Conservation (phyloP, 371 early-diverging fungal genomes). For the Mucor indicus region DNA sequence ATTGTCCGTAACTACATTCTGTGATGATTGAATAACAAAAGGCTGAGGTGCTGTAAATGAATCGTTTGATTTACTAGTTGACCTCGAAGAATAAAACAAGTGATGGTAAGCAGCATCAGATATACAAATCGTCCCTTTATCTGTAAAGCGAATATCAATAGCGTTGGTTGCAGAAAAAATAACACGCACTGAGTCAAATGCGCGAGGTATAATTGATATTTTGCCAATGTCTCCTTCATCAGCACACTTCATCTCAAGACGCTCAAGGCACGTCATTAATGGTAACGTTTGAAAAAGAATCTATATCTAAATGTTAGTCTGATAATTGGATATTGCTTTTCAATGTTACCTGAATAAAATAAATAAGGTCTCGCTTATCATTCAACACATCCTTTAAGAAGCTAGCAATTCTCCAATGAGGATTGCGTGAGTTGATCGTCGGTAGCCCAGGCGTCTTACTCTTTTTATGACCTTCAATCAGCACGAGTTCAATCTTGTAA, state of each 20-base stretch:
- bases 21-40: slow-evolving; percentile 6
- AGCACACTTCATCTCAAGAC: slow-evolving; percentile 27
- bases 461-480: slow-evolving; percentile 7
- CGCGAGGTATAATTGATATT: slow-evolving; percentile 54
- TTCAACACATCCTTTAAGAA: slow-evolving; percentile 41
- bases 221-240: slow-evolving; percentile 33
- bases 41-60: slow-evolving; percentile 19
- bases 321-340: neutral
- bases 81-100: slow-evolving; percentile 21
- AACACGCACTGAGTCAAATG: slow-evolving; percentile 52
- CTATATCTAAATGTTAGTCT: slow-evolving; percentile 2
- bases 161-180: slow-evolving; percentile 50
- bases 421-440: slow-evolving; percentile 26
- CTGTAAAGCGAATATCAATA: slow-evolving; percentile 39
- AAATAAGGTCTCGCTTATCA: slow-evolving; percentile 41
- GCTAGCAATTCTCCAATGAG: slow-evolving; percentile 39
- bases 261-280: slow-evolving; percentile 41
- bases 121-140: slow-evolving; percentile 30
- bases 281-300: slow-evolving; percentile 47
- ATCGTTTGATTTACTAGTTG: neutral
- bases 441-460: slow-evolving; percentile 10
- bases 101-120: slow-evolving; percentile 41
- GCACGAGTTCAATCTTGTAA: slow-evolving; percentile 28
- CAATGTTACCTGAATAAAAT: slow-evolving; percentile 39
- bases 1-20: neutral